Evolutionary conservation across 768 basidiomycete species (phyloP).

Genomic region (Cantharellus cinnabarinus): DNA sequence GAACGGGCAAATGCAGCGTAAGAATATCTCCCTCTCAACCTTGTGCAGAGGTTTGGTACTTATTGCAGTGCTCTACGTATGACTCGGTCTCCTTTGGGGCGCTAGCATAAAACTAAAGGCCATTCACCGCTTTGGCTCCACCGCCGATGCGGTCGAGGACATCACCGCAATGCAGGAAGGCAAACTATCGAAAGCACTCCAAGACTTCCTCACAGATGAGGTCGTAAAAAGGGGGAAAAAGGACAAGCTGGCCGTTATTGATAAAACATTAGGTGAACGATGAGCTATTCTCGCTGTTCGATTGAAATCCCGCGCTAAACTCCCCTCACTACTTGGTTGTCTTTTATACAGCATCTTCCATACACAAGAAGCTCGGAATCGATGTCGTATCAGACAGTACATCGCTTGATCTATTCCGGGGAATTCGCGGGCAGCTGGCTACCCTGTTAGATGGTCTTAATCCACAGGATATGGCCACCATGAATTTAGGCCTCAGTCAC

Average conservation of each 20-base stretch:
- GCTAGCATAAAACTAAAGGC: conserved; percentile 80
- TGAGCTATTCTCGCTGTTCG: conserved; percentile 3
- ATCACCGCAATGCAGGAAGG: conserved; percentile 82
- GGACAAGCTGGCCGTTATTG: conserved; percentile 62
- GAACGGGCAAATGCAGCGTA: conserved; percentile 85
- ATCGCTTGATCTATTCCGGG: conserved; percentile 72
- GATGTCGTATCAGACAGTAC: conserved; percentile 46
- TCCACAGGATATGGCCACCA: conserved; percentile 86
- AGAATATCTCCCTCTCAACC: conserved; percentile 16
- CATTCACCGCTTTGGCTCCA: conserved; percentile 89
- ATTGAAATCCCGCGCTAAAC: background rate
- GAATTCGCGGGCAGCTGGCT: conserved; percentile 77
- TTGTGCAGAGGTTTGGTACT: background rate
- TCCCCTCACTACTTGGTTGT: background rate
- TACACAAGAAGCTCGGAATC: conserved; percentile 86
- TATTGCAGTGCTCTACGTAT: background rate
- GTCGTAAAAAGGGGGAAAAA: conserved; percentile 83
- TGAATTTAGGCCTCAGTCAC: conserved; percentile 95
- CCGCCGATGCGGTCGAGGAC: conserved; percentile 92
- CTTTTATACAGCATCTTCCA: conserved; percentile 41
- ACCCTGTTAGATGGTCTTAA: conserved; percentile 77
- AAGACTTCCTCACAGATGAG: conserved; percentile 78
- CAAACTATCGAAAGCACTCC: conserved; percentile 79
- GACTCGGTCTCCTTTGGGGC: background rate
- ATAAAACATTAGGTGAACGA: conserved; percentile 68